Percentiles rank a stretch among this genome's conserved stretches.
phyloP scores from a whole-genome alignment of 345 rosid genomes.

The Arabis hirsuta region DNA sequence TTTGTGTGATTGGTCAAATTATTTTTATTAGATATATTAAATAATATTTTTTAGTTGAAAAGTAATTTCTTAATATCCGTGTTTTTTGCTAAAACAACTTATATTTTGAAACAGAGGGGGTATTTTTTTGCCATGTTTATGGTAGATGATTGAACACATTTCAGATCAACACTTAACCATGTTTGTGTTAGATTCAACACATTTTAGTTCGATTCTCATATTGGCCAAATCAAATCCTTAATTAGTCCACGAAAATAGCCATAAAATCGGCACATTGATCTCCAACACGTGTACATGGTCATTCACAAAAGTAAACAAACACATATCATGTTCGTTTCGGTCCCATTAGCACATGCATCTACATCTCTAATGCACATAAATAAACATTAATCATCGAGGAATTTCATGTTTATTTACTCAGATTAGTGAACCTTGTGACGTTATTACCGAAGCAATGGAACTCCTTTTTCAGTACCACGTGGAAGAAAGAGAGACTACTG shows the following conservation, averaged over 20 bases:
- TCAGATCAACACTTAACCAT: too few species aligned
- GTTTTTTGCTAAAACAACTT: too few species aligned
- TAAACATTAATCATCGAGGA: constrained; percentile 3
- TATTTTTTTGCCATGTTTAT: background rate
- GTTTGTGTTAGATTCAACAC: too few species aligned
- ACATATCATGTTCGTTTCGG: constrained; percentile 19
- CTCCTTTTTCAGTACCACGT: constrained; percentile 22
- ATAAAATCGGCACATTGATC: background rate
- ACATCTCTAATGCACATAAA: constrained; percentile 14
- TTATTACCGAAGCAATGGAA: constrained; percentile 42
- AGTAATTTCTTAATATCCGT: too few species aligned
- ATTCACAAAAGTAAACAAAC: background rate
- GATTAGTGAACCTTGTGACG: constrained; percentile 33
- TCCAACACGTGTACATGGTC: constrained; percentile 20
- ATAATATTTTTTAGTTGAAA: too few species aligned
- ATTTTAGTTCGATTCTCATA: too few species aligned
- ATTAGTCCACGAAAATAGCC: background rate
- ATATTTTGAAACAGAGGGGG: too few species aligned
- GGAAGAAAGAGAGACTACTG: constrained; percentile 18
- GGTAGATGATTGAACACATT: background rate
- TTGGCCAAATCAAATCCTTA: background rate
- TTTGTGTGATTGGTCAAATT: too few species aligned
- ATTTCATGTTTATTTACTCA: constrained; percentile 16
- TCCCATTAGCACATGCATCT: constrained; percentile 32
- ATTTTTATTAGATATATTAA: too few species aligned